These are phyloP conservation scores for Leccinum rimulosum DNA, from an alignment of 768 basidiomycete genomes.

Conservation along the genomic window DNA sequence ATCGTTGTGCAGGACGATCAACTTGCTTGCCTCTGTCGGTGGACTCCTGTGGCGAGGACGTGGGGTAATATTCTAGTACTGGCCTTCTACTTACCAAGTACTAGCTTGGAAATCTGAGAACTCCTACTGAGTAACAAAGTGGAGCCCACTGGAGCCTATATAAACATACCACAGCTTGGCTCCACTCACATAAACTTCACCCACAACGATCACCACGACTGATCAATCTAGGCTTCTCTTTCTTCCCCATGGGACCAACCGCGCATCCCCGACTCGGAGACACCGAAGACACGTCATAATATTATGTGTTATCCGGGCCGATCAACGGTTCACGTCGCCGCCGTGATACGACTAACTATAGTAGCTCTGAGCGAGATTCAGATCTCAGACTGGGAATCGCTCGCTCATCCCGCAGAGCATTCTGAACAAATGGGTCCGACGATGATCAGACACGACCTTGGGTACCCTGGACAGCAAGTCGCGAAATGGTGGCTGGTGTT, in stretches of 20 bases:
- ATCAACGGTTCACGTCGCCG: not conserved
- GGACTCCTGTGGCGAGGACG: too few relatives aligned
- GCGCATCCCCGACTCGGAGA: not conserved
- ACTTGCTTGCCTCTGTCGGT: not conserved
- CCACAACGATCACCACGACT: not conserved
- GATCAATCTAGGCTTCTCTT: not conserved
- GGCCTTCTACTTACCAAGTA: not conserved
- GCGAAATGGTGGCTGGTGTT: not conserved
- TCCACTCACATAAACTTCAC: not conserved
- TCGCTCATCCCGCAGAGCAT: not conserved
- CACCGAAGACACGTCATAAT: not conserved
- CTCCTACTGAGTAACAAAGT: not conserved
- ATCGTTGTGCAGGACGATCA: not conserved
- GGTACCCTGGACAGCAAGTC: not conserved
- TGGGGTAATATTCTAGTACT: not conserved
- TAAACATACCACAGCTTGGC: not conserved
- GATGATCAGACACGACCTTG: not conserved
- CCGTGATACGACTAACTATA: not conserved
- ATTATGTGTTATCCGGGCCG: not conserved
- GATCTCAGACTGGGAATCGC: not conserved
- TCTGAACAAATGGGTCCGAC: not conserved
- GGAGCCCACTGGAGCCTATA: not conserved
- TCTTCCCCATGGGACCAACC: not conserved
- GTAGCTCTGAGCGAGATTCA: not conserved
- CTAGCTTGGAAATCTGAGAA: not conserved